These are phyloP conservation scores for Starmerella kuoi DNA, from an alignment of 805 yeast species.

Conservation along the genomic window DNA sequence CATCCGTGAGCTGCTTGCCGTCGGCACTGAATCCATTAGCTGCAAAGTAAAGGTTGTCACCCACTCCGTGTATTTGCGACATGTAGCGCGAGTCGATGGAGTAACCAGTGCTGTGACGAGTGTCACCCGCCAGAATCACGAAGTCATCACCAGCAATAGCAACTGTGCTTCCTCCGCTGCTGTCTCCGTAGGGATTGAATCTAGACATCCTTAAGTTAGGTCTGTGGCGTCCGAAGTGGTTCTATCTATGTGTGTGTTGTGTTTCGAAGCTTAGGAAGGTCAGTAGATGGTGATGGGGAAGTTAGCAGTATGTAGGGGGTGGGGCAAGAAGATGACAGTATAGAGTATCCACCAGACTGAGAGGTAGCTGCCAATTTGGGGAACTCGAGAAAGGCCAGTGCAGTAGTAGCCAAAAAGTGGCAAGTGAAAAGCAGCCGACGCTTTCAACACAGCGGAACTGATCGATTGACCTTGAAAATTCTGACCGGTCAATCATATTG, in stretches of 20 bases:
- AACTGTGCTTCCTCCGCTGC: slow-evolving; percentile 88
- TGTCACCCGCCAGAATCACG: slow-evolving; percentile 94
- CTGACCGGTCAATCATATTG: no score
- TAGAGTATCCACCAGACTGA: no score
- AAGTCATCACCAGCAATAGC: slow-evolving; percentile 98
- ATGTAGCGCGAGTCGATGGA: slow-evolving; percentile 85
- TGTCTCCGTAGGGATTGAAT: slow-evolving; percentile 27
- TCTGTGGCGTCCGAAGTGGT: neutral
- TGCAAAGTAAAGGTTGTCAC: slow-evolving; percentile 74
- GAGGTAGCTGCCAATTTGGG: no score
- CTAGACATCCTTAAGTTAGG: slow-evolving; percentile 15
- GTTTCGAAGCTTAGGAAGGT: neutral
- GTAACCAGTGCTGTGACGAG: slow-evolving; percentile 92
- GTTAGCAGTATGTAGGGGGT: neutral
- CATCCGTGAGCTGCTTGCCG: slow-evolving; percentile 69
- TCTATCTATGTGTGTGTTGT: neutral
- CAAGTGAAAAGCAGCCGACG: no score
- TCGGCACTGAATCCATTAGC: slow-evolving; percentile 98
- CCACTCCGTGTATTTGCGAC: slow-evolving; percentile 78
- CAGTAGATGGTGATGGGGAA: neutral
- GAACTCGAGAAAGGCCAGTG: no score
- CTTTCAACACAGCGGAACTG: no score
- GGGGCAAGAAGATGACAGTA: neutral
- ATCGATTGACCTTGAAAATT: no score
- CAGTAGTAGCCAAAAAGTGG: no score